These are phyloP conservation scores for Clavispora asparagi DNA, from an alignment of 805 yeast species.

Conservation along the genomic window DNA sequence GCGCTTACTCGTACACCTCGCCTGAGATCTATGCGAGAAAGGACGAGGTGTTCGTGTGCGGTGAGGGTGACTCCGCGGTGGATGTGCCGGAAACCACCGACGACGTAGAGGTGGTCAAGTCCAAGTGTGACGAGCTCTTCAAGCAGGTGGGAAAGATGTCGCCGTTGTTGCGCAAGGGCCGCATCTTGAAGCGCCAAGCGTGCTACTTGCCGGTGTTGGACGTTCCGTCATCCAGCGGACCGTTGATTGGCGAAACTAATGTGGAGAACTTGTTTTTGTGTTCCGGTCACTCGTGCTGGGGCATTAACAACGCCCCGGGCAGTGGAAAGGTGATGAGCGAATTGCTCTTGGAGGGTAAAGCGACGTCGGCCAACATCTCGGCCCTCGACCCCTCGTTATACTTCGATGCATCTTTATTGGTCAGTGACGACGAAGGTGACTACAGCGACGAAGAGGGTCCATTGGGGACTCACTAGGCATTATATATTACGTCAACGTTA, in stretches of 20 bases:
- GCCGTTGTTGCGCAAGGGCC: constrained; percentile 65
- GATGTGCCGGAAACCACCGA: constrained; percentile 92
- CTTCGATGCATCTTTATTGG: constrained; percentile 65
- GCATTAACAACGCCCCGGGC: constrained; percentile 95
- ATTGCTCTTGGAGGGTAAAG: constrained; percentile 76
- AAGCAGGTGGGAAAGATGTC: constrained; percentile 74
- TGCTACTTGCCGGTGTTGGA: constrained; percentile 94
- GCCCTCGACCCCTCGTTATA: constrained; percentile 82
- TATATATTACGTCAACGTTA: neutral
- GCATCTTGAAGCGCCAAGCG: constrained; percentile 79
- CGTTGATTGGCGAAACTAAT: constrained; percentile 89
- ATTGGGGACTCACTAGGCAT: neutral
- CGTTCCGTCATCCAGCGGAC: constrained; percentile 89
- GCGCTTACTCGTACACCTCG: constrained; percentile 62
- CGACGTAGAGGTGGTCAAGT: constrained; percentile 82
- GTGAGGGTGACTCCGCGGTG: constrained; percentile 90
- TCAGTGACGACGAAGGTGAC: constrained; percentile 20
- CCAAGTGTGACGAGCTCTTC: constrained; percentile 84
- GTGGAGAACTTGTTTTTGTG: constrained; percentile 75
- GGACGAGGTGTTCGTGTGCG: constrained; percentile 95
- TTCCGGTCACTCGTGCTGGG: constrained; percentile 98
- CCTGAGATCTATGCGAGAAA: constrained; percentile 95
- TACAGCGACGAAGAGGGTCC: constrained; percentile 2
- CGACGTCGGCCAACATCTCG: constrained; percentile 68
- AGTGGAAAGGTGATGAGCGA: constrained; percentile 94